Base-by-base conservation (phyloP, 441 rosid species). In the Euphorbia celastroides region DNA sequence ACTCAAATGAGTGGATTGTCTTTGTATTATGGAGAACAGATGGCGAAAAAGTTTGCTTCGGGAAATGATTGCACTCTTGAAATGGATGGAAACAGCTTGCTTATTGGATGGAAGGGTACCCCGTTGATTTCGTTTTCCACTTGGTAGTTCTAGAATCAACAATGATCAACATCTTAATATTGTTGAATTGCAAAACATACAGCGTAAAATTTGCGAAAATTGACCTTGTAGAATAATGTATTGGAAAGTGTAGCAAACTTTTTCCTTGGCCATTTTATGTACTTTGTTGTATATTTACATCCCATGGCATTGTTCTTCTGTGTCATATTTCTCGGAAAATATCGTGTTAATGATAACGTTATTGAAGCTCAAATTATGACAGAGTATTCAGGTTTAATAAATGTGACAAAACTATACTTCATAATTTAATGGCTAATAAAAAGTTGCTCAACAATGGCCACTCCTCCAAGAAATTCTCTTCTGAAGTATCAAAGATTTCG, bases 51-150 rank as follows among this genome's bases (percentile, higher is more conserved):
- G 5, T 74, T 76, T 34, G 5, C 66, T 31, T 62, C 72, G 11
- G 75, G 77, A 44, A 76, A 51, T 46, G 65, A 42, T 23, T 78
- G 77, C 50, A 74, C 76, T 7, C 46, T 78, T 3, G 51, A 59
- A 7, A 17, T 23, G 55, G 65, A 78, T 25, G 78, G 65, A 0
- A 60, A 70, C 28, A 60, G 77, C 67, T 52, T 76, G 7, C 44
- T 67, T 7, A n/a, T 78, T n/a, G 80, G 79, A 25, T 81, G 85
- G 85, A 81, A 78, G 65, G 82, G 85, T 26, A 74, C 74, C 3
- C 74, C 80, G 2, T 1, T 74, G 22, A 48, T 42, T 44, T 81
- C 85, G 23, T 72, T 81, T 57, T 78, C 85, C 0, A 19, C 57
- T 41, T 76, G 82, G 78, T 77, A 69, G 62, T 75, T 81, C 65